Percentiles rank a stretch among this genome's conserved stretches.
These are phyloP conservation scores for Hemileccinum rubropunctum DNA, from an alignment of 768 basidiomycete species.

Conservation along the genomic window DNA sequence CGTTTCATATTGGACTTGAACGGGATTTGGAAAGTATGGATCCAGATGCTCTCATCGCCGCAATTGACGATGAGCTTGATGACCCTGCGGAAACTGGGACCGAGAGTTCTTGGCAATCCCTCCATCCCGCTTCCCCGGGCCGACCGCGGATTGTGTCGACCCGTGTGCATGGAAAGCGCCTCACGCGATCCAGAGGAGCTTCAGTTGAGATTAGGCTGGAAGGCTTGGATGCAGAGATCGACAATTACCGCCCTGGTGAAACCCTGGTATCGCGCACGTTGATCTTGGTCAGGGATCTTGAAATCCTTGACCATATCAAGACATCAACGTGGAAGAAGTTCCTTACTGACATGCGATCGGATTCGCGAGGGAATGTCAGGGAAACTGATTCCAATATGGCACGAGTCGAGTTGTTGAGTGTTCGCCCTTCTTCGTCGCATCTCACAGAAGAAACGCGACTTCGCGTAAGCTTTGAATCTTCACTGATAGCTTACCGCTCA, in stretches of 20 bases:
- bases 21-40: conserved; percentile 74
- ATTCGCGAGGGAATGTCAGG: conserved; percentile 82
- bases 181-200: conserved; percentile 72
- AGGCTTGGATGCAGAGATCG: conserved; percentile 63
- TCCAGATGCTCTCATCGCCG: conserved; percentile 74
- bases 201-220: conserved; percentile 82
- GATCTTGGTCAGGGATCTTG: conserved; percentile 66
- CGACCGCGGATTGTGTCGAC: conserved; percentile 32
- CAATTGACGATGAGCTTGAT: conserved; percentile 88
- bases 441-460: conserved; percentile 75
- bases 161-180: conserved; percentile 53
- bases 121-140: conserved; percentile 53
- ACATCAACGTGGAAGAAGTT: conserved; percentile 99
- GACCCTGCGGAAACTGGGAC: conserved; percentile 72
- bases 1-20: conserved; percentile 89
- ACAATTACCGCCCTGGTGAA: conserved; percentile 56
- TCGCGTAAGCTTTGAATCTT: conserved; percentile 38
- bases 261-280: conserved; percentile 63
- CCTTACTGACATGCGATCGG: conserved; percentile 78
- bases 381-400: conserved; percentile 95
- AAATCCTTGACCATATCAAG: conserved; percentile 96
- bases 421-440: conserved; percentile 68
- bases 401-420: conserved; percentile 72
- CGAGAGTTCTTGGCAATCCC: conserved; percentile 89
- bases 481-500: background rate